phyloP scores from a whole-genome alignment of 768 basidiomycete genomes.

The Termitomyces bulborhizus region DNA sequence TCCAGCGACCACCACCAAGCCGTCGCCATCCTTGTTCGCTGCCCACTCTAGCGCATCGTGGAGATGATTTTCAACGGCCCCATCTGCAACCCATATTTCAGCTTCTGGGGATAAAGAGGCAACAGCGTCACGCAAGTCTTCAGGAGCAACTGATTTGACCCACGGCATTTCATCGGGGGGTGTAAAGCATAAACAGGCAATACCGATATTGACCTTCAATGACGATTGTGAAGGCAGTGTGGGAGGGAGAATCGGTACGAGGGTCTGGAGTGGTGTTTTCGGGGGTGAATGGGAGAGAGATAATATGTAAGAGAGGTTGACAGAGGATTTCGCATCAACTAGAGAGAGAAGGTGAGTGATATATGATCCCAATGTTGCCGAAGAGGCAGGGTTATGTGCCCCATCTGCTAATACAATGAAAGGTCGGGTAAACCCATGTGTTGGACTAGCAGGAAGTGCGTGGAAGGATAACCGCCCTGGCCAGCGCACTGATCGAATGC shows the following conservation, averaged over 20 bases:
- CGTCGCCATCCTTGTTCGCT: conserved; percentile 35
- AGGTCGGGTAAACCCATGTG: conserved; percentile 6
- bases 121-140: conserved; percentile 43
- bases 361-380: conserved; percentile 61
- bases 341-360: conserved; percentile 33
- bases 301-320: conserved; percentile 65
- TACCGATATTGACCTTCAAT: conserved; percentile 28
- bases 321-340: conserved; percentile 11
- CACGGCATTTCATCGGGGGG: conserved; percentile 93
- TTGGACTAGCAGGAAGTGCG: conserved; percentile 18
- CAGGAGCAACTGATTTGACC: conserved; percentile 61
- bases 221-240: conserved; percentile 21
- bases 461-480: conserved; percentile 80
- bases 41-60: conserved; percentile 39
- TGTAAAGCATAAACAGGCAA: conserved; percentile 60
- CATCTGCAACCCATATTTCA: conserved; percentile 37
- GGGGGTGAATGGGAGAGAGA: conserved; percentile 83
- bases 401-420: conserved; percentile 76
- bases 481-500: conserved; percentile 64
- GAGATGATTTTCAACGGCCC: conserved; percentile 16
- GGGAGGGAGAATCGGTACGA: conserved; percentile 56
- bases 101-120: conserved; percentile 34
- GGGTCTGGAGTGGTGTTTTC: conserved; percentile 69
- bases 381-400: conserved; percentile 86
- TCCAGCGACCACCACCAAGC: conserved; percentile 74